Base-by-base conservation (phyloP, 1,284 basidiomycete genomes). In the Paramarasmius palmivorus region DNA sequence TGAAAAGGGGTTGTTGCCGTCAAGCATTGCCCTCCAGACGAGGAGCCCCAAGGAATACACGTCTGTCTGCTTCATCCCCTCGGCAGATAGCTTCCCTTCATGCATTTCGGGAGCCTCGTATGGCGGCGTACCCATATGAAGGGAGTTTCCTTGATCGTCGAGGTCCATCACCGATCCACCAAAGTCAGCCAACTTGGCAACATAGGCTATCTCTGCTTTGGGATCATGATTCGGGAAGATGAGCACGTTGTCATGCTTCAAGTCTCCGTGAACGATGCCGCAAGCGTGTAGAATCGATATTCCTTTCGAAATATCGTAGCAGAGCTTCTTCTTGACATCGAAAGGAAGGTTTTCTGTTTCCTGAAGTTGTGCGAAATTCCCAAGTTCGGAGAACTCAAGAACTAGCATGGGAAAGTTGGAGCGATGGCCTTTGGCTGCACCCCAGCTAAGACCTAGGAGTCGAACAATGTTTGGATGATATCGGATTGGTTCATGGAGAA, bases 381-480 rank as follows among this genome's bases (percentile, higher is more conserved):
- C 54, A n/a, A 55, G 26, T 17, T 51, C 54, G 6, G 54, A 51
- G 29, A 41, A 44, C 20, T 55, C 54, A 26, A 55, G 44, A 12
- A 55, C 44, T 10, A 55, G 40, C 7, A 44, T 42, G 22, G 54
- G 54, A 36, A 51, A 55, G n/a, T 25, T 38, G 17, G 49, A 41
- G 1, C 26, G 22, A 25, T 25, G 44, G n/a, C 44, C 49, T 8
- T 47, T 19, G 12, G 44, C 44, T 25, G 49, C 49, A 5, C 49
- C 54, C 49, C 54, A 55, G 36, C 49, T 55, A 15, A 55, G n/a
- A 5, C 42, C 54, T 22, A 55, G 26, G n/a, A 55, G 26, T 34
- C 54, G 49, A 6, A 55, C 53, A 12, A 55, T 55, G 36, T 55
- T 55, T 7, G 53, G 53, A 32, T 55, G 54, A n/a, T 51, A 55